A percentile compares a stretch with the other conserved stretches of the same genome.
phyloP scores from a whole-genome alignment of 495 filamentous ascomycete species.

The Neurospora discreta region DNA sequence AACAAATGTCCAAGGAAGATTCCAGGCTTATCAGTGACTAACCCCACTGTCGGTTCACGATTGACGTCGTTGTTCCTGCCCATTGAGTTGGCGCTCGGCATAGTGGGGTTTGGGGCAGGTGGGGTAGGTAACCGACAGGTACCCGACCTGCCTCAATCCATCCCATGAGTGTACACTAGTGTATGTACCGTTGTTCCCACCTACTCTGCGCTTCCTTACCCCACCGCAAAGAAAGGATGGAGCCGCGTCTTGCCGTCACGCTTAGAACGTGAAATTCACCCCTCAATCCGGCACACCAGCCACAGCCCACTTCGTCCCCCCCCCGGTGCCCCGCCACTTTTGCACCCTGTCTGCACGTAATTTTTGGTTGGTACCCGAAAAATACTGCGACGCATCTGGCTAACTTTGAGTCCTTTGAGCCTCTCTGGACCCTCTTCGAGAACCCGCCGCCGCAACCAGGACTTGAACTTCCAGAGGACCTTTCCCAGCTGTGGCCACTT shows the following conservation, averaged over 20 bases:
- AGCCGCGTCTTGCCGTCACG: background rate
- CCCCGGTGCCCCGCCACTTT: background rate
- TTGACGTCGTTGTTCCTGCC: background rate
- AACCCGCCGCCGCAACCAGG: conserved; percentile 1
- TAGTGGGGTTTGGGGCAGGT: background rate
- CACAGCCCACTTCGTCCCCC: conserved; percentile 15
- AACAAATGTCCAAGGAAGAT: background rate
- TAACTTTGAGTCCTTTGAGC: conserved; percentile 14
- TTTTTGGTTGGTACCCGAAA: conserved; percentile 17
- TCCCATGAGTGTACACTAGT: too few species aligned
- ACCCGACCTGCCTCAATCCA: background rate
- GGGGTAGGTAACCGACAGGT: background rate
- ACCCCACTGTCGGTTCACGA: background rate
- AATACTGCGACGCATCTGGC: conserved; percentile 15
- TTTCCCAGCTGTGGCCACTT: conserved; percentile 2
- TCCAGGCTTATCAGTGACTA: background rate
- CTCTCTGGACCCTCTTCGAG: background rate
- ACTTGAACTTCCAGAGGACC: background rate
- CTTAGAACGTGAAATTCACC: background rate
- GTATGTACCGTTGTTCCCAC: background rate
- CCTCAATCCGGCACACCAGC: conserved; percentile 10
- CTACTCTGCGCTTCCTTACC: background rate
- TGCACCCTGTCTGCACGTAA: conserved; percentile 3
- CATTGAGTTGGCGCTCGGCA: background rate
- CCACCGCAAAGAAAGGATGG: background rate